phyloP scores from a whole-genome alignment of 75 land plant species.

The Pseudotsuga menziesii region DNA sequence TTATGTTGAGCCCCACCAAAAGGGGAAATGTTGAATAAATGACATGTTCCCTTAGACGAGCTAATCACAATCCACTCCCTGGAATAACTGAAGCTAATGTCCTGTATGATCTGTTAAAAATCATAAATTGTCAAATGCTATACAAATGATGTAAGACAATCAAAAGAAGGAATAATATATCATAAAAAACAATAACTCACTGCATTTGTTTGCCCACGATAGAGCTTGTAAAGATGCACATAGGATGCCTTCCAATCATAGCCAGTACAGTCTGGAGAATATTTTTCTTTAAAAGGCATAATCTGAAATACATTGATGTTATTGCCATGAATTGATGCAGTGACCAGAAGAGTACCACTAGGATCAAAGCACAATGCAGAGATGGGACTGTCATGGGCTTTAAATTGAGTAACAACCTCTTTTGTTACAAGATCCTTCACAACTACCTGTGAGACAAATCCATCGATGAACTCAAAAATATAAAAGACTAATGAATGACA shows the following conservation, averaged over 20 bases:
- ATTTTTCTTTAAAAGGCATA: constrained; percentile 38
- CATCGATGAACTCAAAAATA: background rate
- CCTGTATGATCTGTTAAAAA: constrained; percentile 80
- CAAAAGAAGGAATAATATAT: too few species aligned
- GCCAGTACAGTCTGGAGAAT: constrained; percentile 24
- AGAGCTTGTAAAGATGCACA: constrained; percentile 90
- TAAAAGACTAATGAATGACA: background rate
- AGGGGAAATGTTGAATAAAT: constrained; percentile 76
- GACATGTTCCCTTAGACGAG: constrained; percentile 91
- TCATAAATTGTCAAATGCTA: background rate
- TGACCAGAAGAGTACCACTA: constrained; percentile 92
- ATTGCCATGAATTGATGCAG: constrained; percentile 88
- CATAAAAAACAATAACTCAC: constrained; percentile 35
- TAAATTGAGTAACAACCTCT: constrained; percentile 70
- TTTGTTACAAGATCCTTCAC: constrained; percentile 78
- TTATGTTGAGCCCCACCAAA: constrained; percentile 71
- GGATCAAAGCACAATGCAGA: constrained; percentile 94
- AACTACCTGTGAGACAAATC: constrained; percentile 56
- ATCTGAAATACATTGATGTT: constrained; percentile 90
- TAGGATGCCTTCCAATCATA: constrained; percentile 64
- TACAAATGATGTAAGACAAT: background rate
- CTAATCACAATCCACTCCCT: constrained; percentile 87
- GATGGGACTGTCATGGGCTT: constrained; percentile 83
- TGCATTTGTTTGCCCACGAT: constrained; percentile 85
- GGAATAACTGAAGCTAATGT: constrained; percentile 77